Base-by-base conservation (phyloP, 129 eudicot genomes). In the carrot (Daucus carota) region DNA sequence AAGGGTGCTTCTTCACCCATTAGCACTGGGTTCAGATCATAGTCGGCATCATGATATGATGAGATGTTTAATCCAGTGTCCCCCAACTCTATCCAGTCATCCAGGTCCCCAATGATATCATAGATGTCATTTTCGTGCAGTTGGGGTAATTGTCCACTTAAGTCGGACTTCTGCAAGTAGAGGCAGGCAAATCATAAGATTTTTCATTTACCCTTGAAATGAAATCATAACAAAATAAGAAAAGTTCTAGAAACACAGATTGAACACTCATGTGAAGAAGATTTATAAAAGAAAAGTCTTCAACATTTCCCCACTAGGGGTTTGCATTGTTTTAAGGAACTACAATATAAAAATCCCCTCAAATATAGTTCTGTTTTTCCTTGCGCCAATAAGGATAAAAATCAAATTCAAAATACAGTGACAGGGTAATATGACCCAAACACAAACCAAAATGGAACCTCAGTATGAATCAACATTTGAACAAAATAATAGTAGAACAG, bases 31-130 rank as follows among this genome's bases (percentile, higher is more conserved):
- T 75, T 43, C 68, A 42, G 59, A 59, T 47, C 11, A 66, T 50
- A 65, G 24, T 2, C 75, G 72, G 74, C 54, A 47, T 57, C 73
- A 45, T 73, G 47, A 75, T 62, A 29, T 60, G 62, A 48, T 1
- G 75, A 60, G 20, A 82, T 67, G 73, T 57, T 73, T 41, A 63
- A 28, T 73, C 52, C 62, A 70, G 48, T 72, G 18, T 78, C 80
- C 73, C 41, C 48, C 67, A 81, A 59, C 60, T 47, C 48, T 1
- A 20, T 47, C 62, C 71, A 45, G 75, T 40, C 26, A 76, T 66
- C 70, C 46, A 80, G 79, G 78, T 85, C 84, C 59, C 70, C 78
- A 41, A 85, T 66, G 32, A 76, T 84, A 80, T 67, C 60, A 45
- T 73, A 77, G 67, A 80, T 74, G 66, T 73, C 82, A 74, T 70